Percentiles rank a stretch among this genome's conserved stretches.
Evolutionary conservation across 2,329 filamentous ascomycete species (phyloP).

Genomic region (Emmonsiellopsis sp.): DNA sequence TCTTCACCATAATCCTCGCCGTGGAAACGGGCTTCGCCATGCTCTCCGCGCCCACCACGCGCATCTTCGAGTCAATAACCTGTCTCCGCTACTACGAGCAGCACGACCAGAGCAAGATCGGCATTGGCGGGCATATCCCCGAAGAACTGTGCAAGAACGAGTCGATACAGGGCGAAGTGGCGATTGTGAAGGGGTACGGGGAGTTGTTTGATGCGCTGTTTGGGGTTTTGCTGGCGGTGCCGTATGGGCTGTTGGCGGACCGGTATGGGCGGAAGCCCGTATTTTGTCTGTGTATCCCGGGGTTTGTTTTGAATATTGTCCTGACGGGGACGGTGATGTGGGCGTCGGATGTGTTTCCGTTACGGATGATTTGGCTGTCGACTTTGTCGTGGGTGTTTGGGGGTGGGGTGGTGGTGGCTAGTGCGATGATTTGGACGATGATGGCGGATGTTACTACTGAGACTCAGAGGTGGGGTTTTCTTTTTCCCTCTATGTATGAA

Average conservation of each 20-base stretch:
- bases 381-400: slow-evolving; percentile 37
- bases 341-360: slow-evolving; percentile 32
- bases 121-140: slow-evolving; percentile 30
- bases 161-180: slow-evolving; percentile 39
- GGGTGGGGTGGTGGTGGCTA: slow-evolving; percentile 38
- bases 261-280: slow-evolving; percentile 38
- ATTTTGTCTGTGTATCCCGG: slow-evolving; percentile 35
- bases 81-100: slow-evolving; percentile 36
- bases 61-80: slow-evolving; percentile 42
- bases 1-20: slow-evolving; percentile 35
- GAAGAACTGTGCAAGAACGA: slow-evolving; percentile 41
- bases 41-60: slow-evolving; percentile 36
- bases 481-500: background rate
- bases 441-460: slow-evolving; percentile 41
- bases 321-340: slow-evolving; percentile 26
- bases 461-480: slow-evolving; percentile 26
- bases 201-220: slow-evolving; percentile 39
- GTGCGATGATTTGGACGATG: slow-evolving; percentile 42
- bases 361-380: slow-evolving; percentile 40
- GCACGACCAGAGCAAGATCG: slow-evolving; percentile 35
- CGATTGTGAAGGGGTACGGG: slow-evolving; percentile 43
- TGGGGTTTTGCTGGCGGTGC: slow-evolving; percentile 38
- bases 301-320: slow-evolving; percentile 27
- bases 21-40: slow-evolving; percentile 40
- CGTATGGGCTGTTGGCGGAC: slow-evolving; percentile 42